These are phyloP conservation scores for Fusarium bactridioides DNA, from an alignment of 2,329 filamentous ascomycete genomes.

Conservation along the genomic window DNA sequence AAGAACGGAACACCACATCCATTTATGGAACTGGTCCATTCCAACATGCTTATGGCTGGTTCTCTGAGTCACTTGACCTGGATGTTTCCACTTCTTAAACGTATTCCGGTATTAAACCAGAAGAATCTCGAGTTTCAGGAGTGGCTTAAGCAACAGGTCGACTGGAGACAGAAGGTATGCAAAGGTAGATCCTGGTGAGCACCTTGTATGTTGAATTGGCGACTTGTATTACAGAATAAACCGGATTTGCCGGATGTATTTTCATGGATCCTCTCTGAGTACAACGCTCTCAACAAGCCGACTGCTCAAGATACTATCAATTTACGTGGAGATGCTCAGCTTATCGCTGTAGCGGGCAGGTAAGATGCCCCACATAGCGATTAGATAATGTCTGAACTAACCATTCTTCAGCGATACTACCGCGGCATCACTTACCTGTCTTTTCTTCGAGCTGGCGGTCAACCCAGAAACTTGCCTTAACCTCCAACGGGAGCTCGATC, in stretches of 20 bases:
- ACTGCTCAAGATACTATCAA: background rate
- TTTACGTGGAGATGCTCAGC: background rate
- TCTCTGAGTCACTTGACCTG: background rate
- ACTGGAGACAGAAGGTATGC: background rate
- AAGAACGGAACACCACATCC: background rate
- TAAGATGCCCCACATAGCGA: background rate
- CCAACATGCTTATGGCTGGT: background rate
- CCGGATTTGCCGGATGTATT: background rate
- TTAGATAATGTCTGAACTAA: background rate
- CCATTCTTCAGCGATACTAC: background rate
- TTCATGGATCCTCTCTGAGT: background rate
- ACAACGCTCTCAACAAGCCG: background rate
- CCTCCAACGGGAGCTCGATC: background rate
- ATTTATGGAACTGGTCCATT: background rate
- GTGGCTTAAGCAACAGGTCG: background rate
- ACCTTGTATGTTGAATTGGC: fast-evolving
- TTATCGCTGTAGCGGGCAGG: background rate
- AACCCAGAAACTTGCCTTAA: background rate
- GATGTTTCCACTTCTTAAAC: background rate
- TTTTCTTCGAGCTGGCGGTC: background rate
- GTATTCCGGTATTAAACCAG: background rate
- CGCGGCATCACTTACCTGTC: background rate
- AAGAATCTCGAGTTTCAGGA: background rate
- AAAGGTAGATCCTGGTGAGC: fast-evolving
- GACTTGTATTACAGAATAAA: background rate